Evolutionary conservation across 768 basidiomycete genomes (phyloP), one percentile per base, ranked within the genome.

Genomic region (Paxillus involutus): DNA sequence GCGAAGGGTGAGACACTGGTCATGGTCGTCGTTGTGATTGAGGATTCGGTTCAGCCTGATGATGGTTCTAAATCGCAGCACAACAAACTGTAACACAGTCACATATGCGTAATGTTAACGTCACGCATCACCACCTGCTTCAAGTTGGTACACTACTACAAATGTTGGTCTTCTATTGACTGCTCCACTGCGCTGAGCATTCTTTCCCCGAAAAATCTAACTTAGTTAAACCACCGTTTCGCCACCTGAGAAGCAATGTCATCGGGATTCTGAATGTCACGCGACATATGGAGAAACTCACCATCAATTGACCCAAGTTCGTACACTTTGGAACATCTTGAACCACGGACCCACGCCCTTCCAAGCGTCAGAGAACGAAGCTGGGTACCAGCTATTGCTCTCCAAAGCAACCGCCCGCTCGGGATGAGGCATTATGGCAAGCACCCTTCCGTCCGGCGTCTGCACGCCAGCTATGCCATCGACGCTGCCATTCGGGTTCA

Each of bases 351-450:
- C 94, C 29, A 78, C 75, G 11, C 89, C 86, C 33, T 80, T 74
- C 91, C 91, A 94, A 19, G 73, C 63, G 26, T 80, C 75, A 35
- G 69, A 70, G 57, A 88, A 69, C 29, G 76, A 73, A 6, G 75
- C 60, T 2, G 94, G 89, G 71, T 88, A 91, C 95, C 95, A 99
- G 63, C 93, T 95, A 65, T 95, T 97, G 63, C 87, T 89, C 64
- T 90, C 89, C 52, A 90, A 63, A 30, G 84, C 78, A 17, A 83
- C 80, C 6, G 91, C 89, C 14, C 96, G 84, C 69, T 98, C 97
- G 0, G 96, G 95, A 72, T 98, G 97, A 14, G 97, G 97, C 97
- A 99, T 99, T 63, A 98, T 71, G 1, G 93, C 94, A 51, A 98
- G 76, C 9, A 99, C 88, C n/a, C 94, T 81, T 11, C 97, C 97